A percentile compares a stretch with the other conserved stretches of the same genome.
These are phyloP conservation scores for Rhizodiscina lignyota DNA, from an alignment of 495 filamentous ascomycete genomes.

Conservation along the genomic window DNA sequence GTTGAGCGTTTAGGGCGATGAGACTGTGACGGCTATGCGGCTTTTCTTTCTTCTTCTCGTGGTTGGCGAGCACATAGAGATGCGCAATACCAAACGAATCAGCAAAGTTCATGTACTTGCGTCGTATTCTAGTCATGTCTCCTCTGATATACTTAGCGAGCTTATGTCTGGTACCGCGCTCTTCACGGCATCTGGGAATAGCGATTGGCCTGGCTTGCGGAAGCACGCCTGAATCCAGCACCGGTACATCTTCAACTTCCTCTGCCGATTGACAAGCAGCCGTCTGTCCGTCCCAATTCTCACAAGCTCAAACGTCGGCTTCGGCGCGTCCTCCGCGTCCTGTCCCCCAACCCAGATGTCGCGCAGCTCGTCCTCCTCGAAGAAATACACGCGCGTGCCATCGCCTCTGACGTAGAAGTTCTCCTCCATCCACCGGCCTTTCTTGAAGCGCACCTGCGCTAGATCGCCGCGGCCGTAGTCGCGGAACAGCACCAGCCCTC, in stretches of 20 bases:
- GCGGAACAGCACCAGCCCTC: slow-evolving; percentile 78
- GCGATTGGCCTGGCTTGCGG: slow-evolving; percentile 35
- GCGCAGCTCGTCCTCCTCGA: slow-evolving; percentile 67
- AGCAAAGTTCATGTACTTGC: too few species aligned
- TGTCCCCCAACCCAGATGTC: slow-evolving; percentile 52
- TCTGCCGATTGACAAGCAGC: slow-evolving; percentile 79
- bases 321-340: slow-evolving; percentile 3
- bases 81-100: too few species aligned
- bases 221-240: slow-evolving; percentile 95
- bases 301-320: slow-evolving; percentile 43
- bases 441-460: slow-evolving; percentile 92
- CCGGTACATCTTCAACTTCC: slow-evolving; percentile 91
- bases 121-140: too few species aligned
- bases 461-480: slow-evolving; percentile 94
- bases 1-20: too few species aligned
- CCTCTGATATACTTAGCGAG: too few species aligned
- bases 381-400: slow-evolving; percentile 94
- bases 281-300: slow-evolving; percentile 71
- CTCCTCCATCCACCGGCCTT: slow-evolving; percentile 77
- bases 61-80: too few species aligned
- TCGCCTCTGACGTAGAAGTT: slow-evolving; percentile 96
- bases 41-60: too few species aligned
- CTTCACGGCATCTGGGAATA: background rate
- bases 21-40: too few species aligned
- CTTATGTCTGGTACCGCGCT: background rate